phyloP scores from a whole-genome alignment of 805 yeast genomes.

The Candida glaebosa region DNA sequence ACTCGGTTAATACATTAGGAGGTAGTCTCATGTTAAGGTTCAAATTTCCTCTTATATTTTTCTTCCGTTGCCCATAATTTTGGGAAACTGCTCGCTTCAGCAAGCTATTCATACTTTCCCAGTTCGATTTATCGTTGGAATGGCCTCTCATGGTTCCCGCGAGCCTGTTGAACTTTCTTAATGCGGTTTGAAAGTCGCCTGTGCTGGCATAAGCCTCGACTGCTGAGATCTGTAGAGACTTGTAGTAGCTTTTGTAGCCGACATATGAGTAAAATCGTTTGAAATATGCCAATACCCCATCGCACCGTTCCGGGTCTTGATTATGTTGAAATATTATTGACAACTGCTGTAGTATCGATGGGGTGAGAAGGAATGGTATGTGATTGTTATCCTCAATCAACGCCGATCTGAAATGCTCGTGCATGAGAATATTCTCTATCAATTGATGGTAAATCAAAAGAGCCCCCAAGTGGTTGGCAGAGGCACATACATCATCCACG shows the following conservation, averaged over 20 bases:
- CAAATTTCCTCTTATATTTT: constrained; percentile 2
- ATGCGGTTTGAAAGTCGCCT: constrained; percentile 20
- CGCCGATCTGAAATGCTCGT: constrained; percentile 7
- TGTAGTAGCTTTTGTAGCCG: constrained; percentile 26
- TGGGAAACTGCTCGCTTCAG: background rate
- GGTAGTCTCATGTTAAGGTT: constrained; percentile 2
- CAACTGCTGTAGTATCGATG: constrained; percentile 21
- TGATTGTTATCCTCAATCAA: constrained; percentile 14
- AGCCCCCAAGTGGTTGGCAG: constrained; percentile 27
- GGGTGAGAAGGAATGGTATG: constrained; percentile 32
- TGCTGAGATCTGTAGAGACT: constrained; percentile 21
- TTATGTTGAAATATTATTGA: constrained; percentile 26
- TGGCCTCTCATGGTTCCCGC: constrained; percentile 3
- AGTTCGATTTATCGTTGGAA: background rate
- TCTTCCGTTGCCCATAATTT: constrained; percentile 1
- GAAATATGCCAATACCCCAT: constrained; percentile 32
- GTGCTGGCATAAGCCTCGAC: constrained; percentile 29
- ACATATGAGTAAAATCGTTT: constrained; percentile 34
- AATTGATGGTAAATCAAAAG: constrained; percentile 33
- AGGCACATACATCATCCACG: constrained; percentile 20
- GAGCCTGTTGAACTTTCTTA: constrained; percentile 20
- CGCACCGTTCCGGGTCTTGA: constrained; percentile 21
- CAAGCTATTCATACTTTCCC: constrained; percentile 3
- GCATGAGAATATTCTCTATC: constrained; percentile 22
- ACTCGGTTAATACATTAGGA: constrained; percentile 5